These are phyloP conservation scores for Nigrograna mackinnonii DNA, from an alignment of 2,329 filamentous ascomycete genomes.

Conservation along the genomic window DNA sequence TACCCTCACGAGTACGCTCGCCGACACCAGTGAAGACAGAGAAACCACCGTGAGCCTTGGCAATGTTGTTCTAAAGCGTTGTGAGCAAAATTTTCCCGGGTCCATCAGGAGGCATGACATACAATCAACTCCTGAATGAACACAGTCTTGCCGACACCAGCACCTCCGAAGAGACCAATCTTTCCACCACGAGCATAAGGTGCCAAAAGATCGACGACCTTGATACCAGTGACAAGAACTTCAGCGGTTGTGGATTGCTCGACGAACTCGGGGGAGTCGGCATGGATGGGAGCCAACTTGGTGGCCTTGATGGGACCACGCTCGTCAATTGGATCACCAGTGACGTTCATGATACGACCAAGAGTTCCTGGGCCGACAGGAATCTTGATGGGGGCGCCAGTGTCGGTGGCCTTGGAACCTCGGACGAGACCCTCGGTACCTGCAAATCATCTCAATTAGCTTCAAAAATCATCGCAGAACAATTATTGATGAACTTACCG, in stretches of 20 bases:
- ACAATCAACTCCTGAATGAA: slow-evolving; percentile 99
- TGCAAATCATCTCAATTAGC: slow-evolving; percentile 43
- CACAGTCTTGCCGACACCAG: slow-evolving; percentile 99
- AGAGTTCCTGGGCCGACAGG: slow-evolving; percentile 92
- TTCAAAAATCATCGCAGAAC: slow-evolving; percentile 6
- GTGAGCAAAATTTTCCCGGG: slow-evolving; percentile 35
- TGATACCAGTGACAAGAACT: slow-evolving; percentile 98
- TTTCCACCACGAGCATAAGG: slow-evolving; percentile 99
- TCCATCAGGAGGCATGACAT: too few species aligned
- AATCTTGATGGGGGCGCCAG: slow-evolving; percentile 93
- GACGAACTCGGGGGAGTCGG: slow-evolving; percentile 87
- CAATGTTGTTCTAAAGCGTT: slow-evolving; percentile 98
- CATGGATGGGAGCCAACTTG: slow-evolving; percentile 89
- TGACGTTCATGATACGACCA: slow-evolving; percentile 99
- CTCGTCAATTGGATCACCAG: slow-evolving; percentile 99
- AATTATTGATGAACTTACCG: slow-evolving; percentile 63
- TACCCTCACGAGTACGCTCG: slow-evolving; percentile 99
- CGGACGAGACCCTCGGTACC: slow-evolving; percentile 99
- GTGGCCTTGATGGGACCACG: slow-evolving; percentile 95
- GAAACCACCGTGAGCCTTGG: slow-evolving; percentile 99
- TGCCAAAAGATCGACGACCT: slow-evolving; percentile 98
- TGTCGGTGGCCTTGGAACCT: slow-evolving; percentile 83
- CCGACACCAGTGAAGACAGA: slow-evolving; percentile 99
- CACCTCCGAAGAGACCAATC: slow-evolving; percentile 99
- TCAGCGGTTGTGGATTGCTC: slow-evolving; percentile 97